These are phyloP conservation scores for Begonia fuchsioides DNA, from an alignment of 306 rosid genomes.

Conservation along the genomic window DNA sequence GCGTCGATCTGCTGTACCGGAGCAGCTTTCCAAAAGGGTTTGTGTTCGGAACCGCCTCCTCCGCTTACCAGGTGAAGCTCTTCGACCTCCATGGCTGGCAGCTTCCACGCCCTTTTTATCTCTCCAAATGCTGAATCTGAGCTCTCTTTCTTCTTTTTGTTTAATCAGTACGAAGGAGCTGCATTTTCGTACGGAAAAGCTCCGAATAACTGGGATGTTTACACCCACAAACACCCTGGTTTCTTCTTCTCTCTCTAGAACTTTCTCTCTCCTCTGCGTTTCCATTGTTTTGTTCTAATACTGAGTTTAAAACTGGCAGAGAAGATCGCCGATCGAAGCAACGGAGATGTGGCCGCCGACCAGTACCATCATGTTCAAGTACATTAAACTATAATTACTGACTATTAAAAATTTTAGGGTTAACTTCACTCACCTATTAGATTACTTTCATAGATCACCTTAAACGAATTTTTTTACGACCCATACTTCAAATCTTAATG, in stretches of 20 bases:
- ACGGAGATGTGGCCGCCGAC: slow-evolving; percentile 31
- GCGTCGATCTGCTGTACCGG: neutral
- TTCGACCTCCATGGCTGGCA: no score
- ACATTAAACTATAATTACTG: neutral
- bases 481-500: no score
- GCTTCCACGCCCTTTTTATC: no score
- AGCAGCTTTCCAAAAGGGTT: slow-evolving; percentile 13
- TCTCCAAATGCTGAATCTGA: neutral
- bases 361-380: slow-evolving; percentile 41
- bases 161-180: slow-evolving; percentile 18
- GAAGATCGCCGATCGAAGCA: slow-evolving; percentile 24
- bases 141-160: neutral
- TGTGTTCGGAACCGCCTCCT: slow-evolving; percentile 18
- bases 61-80: slow-evolving; percentile 17
- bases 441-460: no score
- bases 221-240: slow-evolving; percentile 13
- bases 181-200: slow-evolving; percentile 12
- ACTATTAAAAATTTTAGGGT: neutral
- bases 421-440: no score
- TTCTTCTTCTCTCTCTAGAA: neutral
- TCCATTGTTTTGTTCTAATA: neutral
- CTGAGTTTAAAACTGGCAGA: slow-evolving; percentile 9
- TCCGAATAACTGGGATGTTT: slow-evolving; percentile 15
- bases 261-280: neutral
- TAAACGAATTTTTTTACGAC: no score